Conservation (phyloP, 2,329 filamentous ascomycete species). For the Pyricularia grisea region DNA sequence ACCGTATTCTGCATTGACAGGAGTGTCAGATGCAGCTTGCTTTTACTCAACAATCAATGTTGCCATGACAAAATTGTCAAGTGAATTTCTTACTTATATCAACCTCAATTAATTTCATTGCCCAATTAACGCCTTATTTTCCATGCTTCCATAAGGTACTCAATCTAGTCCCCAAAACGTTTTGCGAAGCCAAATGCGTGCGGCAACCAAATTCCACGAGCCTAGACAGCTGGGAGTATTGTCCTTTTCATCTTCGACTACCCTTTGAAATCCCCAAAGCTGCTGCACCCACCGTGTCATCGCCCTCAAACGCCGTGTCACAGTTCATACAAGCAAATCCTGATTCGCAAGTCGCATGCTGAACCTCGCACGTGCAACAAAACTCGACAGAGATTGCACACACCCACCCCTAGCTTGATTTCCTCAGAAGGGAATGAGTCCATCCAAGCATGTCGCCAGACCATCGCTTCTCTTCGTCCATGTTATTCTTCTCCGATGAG, state of each 20-base stretch:
- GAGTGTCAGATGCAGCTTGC: not conserved
- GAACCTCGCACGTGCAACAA: not conserved
- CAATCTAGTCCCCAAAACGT: not conserved
- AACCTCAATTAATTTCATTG: not conserved
- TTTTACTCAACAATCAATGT: not conserved
- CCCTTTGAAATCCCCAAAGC: not conserved
- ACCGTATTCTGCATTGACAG: not conserved
- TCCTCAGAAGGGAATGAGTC: not conserved
- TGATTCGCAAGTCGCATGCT: not conserved
- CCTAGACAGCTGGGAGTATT: not conserved
- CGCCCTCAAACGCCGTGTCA: not conserved
- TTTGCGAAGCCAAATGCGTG: not conserved
- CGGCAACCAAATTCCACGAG: not conserved
- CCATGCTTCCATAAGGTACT: not conserved
- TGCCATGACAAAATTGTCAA: not conserved
- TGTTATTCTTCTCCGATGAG: not conserved
- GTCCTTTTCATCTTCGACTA: not conserved
- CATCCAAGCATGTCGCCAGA: not conserved
- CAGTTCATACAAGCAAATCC: not conserved
- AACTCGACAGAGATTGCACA: not conserved
- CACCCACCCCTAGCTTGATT: not conserved
- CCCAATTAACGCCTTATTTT: not conserved
- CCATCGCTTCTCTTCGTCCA: not conserved
- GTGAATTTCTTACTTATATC: not conserved
- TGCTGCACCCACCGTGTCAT: not conserved